Conservation (phyloP, 2,329 filamentous ascomycete species). For the Didymella segeticola region DNA sequence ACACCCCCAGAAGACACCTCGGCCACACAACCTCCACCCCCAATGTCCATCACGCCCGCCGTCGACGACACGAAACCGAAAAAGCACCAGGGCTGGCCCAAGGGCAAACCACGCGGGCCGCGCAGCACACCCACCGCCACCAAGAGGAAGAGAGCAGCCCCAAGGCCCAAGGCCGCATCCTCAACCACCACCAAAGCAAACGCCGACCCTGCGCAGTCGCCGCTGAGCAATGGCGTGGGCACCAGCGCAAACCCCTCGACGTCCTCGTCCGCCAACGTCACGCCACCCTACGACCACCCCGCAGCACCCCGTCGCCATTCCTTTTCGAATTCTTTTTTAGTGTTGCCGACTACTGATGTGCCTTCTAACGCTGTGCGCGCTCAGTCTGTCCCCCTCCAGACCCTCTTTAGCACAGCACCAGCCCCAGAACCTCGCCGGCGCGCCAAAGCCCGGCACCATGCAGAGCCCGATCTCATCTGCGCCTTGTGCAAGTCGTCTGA, state of each 20-base stretch:
- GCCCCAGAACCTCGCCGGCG: slow-evolving; percentile 11
- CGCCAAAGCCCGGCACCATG: slow-evolving; percentile 20
- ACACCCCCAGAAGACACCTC: slow-evolving; percentile 50
- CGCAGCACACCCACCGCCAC: slow-evolving; percentile 43
- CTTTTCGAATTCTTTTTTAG: slow-evolving; percentile 28
- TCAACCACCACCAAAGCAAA: slow-evolving; percentile 22
- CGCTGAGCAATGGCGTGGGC: slow-evolving; percentile 37
- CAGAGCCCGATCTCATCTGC: slow-evolving; percentile 57
- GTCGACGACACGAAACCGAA: slow-evolving; percentile 34
- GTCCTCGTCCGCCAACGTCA: slow-evolving; percentile 5
- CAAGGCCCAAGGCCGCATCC: slow-evolving; percentile 40
- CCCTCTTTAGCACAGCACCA: slow-evolving; percentile 20
- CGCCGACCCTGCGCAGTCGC: slow-evolving; percentile 43
- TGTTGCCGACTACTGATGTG: slow-evolving; percentile 10
- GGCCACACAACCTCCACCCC: slow-evolving; percentile 18
- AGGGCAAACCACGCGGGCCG: slow-evolving; percentile 54
- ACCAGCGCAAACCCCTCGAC: slow-evolving; percentile 29
- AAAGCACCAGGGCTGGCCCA: slow-evolving; percentile 53
- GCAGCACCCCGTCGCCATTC: slow-evolving; percentile 35
- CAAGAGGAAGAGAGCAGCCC: slow-evolving; percentile 50
- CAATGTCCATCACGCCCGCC: slow-evolving; percentile 7
- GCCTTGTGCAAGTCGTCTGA: slow-evolving; percentile 64
- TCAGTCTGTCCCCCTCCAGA: slow-evolving; percentile 42
- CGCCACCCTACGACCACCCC: slow-evolving; percentile 17
- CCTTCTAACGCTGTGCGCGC: slow-evolving; percentile 26